Base-by-base conservation (phyloP, 306 rosid species). In the Potentilla sterilis region DNA sequence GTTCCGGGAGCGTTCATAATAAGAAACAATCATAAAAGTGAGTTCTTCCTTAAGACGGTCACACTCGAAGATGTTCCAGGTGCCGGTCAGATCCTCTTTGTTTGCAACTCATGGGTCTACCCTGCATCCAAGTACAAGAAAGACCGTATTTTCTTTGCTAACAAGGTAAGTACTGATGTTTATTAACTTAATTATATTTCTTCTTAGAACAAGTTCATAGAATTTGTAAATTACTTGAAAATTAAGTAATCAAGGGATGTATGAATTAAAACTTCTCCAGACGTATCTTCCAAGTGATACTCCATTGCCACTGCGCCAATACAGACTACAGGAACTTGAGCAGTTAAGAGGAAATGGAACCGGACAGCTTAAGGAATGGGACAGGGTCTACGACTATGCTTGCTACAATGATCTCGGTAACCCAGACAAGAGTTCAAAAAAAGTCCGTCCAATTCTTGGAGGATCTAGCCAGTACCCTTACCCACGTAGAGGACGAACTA, bases 401-500 rank as follows among this genome's bases (percentile, higher is more conserved):
- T 82, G 67, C 68, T 92, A 92, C 81, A 92, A 92, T 69, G 93
- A 92, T 77, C 79, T 92, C 64, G 93, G 91, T 0, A 75, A 81
- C 8, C 89, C 93, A 0, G 92, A 87, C 71, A 43, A 54, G 41
- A 84, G 87, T 16, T 18, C 16, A 7, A 24, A 58, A 0, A 70
- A 79, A 63, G 87, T 82, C 13, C 96, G 96, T 74, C 93, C 89
- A 0, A 82, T 86, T 71, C 93, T 92, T 2, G 96, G 97, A 67
- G 97, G 96, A 38, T 81, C 86, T n/a, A 52, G 38, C 62, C 24
- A 43, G 40, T 84, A 79, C 21, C 97, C 97, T 66, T 92, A 92
- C 67, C 97, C 97, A 67, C 90, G 97, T 7, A 79, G 96, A 40
- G 96, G 93, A 68, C 86, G 96, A 85, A 92, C 93, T 0, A 93